Evolutionary conservation across 192 early-diverging fungal genomes (phyloP), one percentile per base, ranked within the genome.

Genomic region (Gonapodya sp.): DNA sequence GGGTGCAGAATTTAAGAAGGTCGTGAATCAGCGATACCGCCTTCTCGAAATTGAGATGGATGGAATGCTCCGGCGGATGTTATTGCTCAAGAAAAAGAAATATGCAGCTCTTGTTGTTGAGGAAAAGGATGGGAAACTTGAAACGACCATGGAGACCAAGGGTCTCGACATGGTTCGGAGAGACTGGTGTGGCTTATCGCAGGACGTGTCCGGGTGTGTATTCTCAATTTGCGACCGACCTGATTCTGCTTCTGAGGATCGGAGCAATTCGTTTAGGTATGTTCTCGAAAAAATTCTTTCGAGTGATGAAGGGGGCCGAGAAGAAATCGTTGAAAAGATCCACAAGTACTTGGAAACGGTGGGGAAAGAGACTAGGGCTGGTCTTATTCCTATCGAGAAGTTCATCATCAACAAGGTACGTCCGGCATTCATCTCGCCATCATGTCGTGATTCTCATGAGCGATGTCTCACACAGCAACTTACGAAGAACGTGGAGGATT

Each of bases 41-140:
- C 83, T 98, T 73, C 86, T 99, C 16, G 98, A 99, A 85, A 94
- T 99, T 35, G 98, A 97, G 74, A 96, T 98, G 80, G 98, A 99
- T 86, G 96, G 95, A 0, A 90, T 94, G 80, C 98, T 93, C 84
- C 87, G 93, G 83, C 91, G 94, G 32, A 91, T 99, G 89, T 85
- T 99, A 36, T 83, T 99, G 73, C 86, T 99, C 30, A 96, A 95
- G 80, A 99, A 99, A 86, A 99, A 99, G 82, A 99, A 98, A 83
- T 99, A 99, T 87, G 98, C 98, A 0, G 96, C 95, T 0, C 83
- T 98, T 14, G 80, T 88, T 37, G 86, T 95, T 0, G 16, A 34
- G 31, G 81, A 81, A 64, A 46, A 79, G 16, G 84, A 73, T 79
- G 89, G 89, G 31, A 84, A 83, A 2, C 75, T 89, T 31, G 81